Base-by-base conservation (phyloP, 2,329 filamentous ascomycete genomes). In the Colletotrichum orbiculare region DNA sequence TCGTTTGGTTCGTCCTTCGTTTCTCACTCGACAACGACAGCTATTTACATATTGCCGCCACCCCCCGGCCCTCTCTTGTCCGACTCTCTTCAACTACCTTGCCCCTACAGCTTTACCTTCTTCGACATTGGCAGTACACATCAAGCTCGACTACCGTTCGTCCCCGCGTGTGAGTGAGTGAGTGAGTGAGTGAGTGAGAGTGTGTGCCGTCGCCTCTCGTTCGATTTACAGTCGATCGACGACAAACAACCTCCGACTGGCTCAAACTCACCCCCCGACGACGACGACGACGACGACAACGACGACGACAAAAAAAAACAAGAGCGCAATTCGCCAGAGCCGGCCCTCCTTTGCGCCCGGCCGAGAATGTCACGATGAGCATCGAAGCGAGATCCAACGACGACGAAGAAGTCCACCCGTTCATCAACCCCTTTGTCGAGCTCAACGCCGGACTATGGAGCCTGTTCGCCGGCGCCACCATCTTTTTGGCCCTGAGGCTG, bases 391-490 rank as follows among this genome's bases (percentile, higher is more conserved):
- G 73, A 52, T 68, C 70, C 65, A 53, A 74, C 57, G 66, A 70
- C 35, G 68, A 69, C 54, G 43, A 57, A 8, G 43, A 57, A 8
- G 71, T 74, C 54, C 71, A 73, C 52, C 8, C 45, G 13, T 76
- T 73, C 52, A 66, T 76, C 45, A 69, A 71, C 42, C 74, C 74
- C 1, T 75, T 67, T 17, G 56, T 53, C 11, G 73, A 77, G 66
- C 47, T 77, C 43, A 78, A 77, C 50, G 70, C 66, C 12, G 76
- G 76, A 2, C 53, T 77, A 12, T 78, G 76, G 76, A 68, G 67
- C 15, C 68, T 78, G 6, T 78, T 76, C 39, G 53, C 64, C 0
- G 75, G 70, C 17, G 73, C 76, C 2, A 73, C 71, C 11, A 37
- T 73, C 17, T 73, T 78, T 53, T 61, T 78, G 11, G 70, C 13